Percentiles rank a stretch among this genome's conserved stretches.
Evolutionary conservation across 2,329 filamentous ascomycete species (phyloP).

Genomic region (Clarireedia paspali): DNA sequence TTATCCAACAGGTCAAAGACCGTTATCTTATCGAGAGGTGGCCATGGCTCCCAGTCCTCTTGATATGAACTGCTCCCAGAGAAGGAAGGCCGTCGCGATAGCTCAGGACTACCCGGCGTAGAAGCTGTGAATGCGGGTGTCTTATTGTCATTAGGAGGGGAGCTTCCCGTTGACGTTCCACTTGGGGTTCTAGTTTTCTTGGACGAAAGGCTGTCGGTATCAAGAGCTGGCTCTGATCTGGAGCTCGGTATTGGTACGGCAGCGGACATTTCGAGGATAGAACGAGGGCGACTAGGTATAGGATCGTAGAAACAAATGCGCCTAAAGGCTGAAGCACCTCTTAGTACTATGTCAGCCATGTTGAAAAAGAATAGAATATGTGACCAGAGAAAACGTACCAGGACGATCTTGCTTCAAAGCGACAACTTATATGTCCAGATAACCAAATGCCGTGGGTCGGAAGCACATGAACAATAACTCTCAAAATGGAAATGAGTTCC

Average conservation of each 20-base stretch:
- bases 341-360: constrained; percentile 36
- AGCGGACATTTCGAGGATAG: constrained; percentile 39
- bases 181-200: constrained; percentile 17
- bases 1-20: constrained; percentile 94
- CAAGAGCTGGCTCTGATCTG: constrained; percentile 16
- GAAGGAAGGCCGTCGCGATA: constrained; percentile 74
- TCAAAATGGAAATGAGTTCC: background rate
- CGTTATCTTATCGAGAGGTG: constrained; percentile 80
- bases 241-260: constrained; percentile 31
- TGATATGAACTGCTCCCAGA: constrained; percentile 81
- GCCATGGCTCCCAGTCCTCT: constrained; percentile 80
- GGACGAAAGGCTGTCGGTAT: constrained; percentile 17
- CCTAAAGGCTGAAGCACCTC: constrained; percentile 34
- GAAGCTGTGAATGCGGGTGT: constrained; percentile 43
- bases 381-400: background rate
- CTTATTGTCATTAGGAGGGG: constrained; percentile 39
- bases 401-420: background rate
- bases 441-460: background rate
- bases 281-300: constrained; percentile 31
- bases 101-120: constrained; percentile 41
- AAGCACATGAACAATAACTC: constrained; percentile 11
- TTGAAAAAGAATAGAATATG: too few relatives aligned
- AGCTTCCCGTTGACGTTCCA: constrained; percentile 37
- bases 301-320: constrained; percentile 35
- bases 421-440: background rate